Evolutionary conservation across 768 basidiomycete genomes (phyloP).

Genomic region (Mycena galericulata): DNA sequence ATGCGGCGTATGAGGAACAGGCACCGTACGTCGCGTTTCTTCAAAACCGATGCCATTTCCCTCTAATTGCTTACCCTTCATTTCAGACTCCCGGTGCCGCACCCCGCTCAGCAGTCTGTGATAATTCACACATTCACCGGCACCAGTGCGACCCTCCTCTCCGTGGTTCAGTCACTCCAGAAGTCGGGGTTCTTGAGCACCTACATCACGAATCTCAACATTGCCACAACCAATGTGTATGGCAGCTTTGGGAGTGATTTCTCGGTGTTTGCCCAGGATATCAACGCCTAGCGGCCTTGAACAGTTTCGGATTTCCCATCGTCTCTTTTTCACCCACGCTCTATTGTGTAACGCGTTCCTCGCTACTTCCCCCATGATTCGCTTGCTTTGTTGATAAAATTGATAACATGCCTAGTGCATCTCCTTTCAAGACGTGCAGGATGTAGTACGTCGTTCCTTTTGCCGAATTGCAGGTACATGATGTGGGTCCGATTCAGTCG

Average conservation of each 20-base stretch:
- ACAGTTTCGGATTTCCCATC: conserved; percentile 1
- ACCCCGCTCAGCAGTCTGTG: conserved; percentile 23
- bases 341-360: no score
- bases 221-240: conserved; percentile 14
- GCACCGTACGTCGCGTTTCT: conserved; percentile 23
- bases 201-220: conserved; percentile 9
- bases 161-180: conserved; percentile 5
- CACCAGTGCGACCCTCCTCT: conserved; percentile 9
- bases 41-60: neutral
- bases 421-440: no score
- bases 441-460: no score
- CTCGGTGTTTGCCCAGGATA: conserved; percentile 10
- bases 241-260: conserved; percentile 14
- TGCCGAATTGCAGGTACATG: no score
- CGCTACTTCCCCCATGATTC: conserved; percentile 3
- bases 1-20: conserved; percentile 4
- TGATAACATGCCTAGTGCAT: no score
- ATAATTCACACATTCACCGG: conserved; percentile 14
- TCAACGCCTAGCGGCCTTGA: conserved; percentile 1
- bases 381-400: conserved; percentile 10
- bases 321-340: no score
- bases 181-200: conserved; percentile 8
- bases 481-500: no score
- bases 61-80: neutral
- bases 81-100: conserved; percentile 17